Evolutionary conservation across 2,329 filamentous ascomycete genomes (phyloP), one percentile per base, ranked within the genome.

Genomic region (Trichoderma guizhouense): DNA sequence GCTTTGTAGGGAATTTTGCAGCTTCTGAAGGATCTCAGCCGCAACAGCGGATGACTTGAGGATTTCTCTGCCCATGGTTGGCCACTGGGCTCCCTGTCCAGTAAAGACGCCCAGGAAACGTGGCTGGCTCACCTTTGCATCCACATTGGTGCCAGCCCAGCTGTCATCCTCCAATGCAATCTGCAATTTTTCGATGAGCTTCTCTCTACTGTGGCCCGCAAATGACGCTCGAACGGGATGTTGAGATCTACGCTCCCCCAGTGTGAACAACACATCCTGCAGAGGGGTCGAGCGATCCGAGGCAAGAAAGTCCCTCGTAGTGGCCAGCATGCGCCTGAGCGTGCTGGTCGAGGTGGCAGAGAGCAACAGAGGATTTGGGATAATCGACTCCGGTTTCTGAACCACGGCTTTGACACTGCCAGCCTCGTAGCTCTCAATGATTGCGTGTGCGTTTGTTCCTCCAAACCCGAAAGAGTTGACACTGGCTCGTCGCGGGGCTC

Each of bases 371-470:
- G 26, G 53, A 34, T 18, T 18, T 6, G 62, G 39, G 12, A 32
- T 26, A 24, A 43, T 30, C 1, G 26, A 26, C n/a, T 64, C 14
- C 24, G 14, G 15, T 18, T 15, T 18, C 26, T 7, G 6, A 18
- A 21, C 11, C 5, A 7, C 24, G 4, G 32, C 36, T 6, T 76
- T 66, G 9, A 28, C 53, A 43, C 14, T 28, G 7, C 65, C 7
- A 12, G 34, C 55, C 7, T 24, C 32, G 55, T 74, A 74, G 14
- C 61, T 47, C 72, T 81, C 81, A 7, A 84, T 72, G 11, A 86
- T 82, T 0, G 79, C 79, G 70, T 85, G 84, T 2, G 81, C 82
- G 72, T 85, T 86, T n/a, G 84, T 82, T 30, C 80, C 83, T 21
- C 82, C 83, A 61, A 82, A 85, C 1, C 84, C 84, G 53, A 75